These are phyloP conservation scores for Starmerella stellata DNA, from an alignment of 805 yeast genomes.

Conservation along the genomic window DNA sequence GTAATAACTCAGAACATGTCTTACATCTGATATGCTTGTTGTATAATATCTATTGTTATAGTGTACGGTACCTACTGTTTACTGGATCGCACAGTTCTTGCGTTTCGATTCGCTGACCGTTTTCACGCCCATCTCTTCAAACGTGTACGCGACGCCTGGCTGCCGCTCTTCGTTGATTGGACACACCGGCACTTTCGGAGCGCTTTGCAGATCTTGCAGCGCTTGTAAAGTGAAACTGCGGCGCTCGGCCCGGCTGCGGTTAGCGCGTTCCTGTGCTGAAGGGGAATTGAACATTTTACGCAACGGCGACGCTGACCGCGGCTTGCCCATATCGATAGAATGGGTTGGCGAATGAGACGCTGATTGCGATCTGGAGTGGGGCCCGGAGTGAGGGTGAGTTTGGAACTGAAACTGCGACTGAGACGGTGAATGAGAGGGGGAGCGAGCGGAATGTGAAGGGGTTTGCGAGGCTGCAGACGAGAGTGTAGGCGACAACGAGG, in stretches of 20 bases:
- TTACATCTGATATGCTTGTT: too few relatives aligned
- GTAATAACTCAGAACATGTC: too few relatives aligned
- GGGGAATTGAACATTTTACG: conserved; percentile 11
- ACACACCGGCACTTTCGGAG: conserved; percentile 14
- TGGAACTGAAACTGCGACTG: too few relatives aligned
- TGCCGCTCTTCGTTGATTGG: conserved; percentile 10
- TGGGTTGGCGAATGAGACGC: neutral
- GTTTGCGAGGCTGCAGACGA: too few relatives aligned
- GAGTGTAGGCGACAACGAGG: too few relatives aligned
- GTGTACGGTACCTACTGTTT: too few relatives aligned
- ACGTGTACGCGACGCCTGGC: conserved; percentile 18
- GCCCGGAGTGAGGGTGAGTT: too few relatives aligned
- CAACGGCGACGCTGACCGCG: conserved; percentile 13
- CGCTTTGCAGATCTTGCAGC: conserved; percentile 8
- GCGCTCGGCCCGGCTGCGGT: conserved; percentile 8
- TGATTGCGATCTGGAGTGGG: too few relatives aligned
- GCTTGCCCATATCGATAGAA: neutral
- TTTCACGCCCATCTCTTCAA: conserved; percentile 19
- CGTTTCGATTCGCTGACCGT: conserved; percentile 10
- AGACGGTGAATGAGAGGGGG: too few relatives aligned
- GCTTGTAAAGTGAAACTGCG: conserved; percentile 14
- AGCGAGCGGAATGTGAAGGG: too few relatives aligned
- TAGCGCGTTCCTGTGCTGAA: conserved; percentile 12
- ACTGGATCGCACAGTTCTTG: conserved; percentile 14
- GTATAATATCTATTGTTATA: too few relatives aligned